Percentiles rank a stretch among this genome's conserved stretches.
These are phyloP conservation scores for Macrocybe gigantea DNA, from an alignment of 768 basidiomycete genomes.

Conservation along the genomic window DNA sequence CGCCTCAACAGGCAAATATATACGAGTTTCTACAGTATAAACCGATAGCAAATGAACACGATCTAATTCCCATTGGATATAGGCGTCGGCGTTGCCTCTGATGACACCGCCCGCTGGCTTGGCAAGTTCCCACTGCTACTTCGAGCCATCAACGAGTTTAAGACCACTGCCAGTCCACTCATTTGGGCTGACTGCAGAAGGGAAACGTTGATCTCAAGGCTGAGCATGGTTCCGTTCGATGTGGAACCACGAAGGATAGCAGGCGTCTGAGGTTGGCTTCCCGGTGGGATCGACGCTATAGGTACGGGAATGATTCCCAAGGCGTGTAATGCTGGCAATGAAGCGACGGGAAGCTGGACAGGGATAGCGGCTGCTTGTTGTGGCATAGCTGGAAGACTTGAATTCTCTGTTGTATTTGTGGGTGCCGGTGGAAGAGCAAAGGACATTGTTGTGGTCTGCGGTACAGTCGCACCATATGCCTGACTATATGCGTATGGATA, in stretches of 20 bases:
- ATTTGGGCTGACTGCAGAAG: conserved; percentile 70
- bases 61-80: not conserved
- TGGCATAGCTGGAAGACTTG: conserved; percentile 22
- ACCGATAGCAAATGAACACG: not conserved
- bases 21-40: not conserved
- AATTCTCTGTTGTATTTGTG: conserved; percentile 18
- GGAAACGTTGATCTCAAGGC: conserved; percentile 74
- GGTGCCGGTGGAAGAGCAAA: conserved; percentile 22
- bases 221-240: conserved; percentile 65
- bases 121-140: conserved; percentile 7
- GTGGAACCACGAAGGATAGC: conserved; percentile 72
- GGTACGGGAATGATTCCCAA: conserved; percentile 73
- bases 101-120: not conserved
- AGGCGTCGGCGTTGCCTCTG: too few species aligned
- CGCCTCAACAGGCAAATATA: not conserved
- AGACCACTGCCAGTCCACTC: conserved; percentile 64
- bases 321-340: conserved; percentile 58
- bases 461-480: conserved; percentile 36
- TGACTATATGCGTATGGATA: conserved; percentile 66
- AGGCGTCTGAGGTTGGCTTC: conserved; percentile 61
- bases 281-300: conserved; percentile 40
- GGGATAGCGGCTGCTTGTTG: conserved; percentile 44
- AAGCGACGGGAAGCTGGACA: conserved; percentile 65
- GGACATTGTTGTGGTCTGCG: conserved; percentile 25
- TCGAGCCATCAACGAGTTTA: conserved; percentile 66